These are phyloP conservation scores for Fusarium papillatum DNA, from an alignment of 2,329 filamentous ascomycete genomes.

Conservation along the genomic window DNA sequence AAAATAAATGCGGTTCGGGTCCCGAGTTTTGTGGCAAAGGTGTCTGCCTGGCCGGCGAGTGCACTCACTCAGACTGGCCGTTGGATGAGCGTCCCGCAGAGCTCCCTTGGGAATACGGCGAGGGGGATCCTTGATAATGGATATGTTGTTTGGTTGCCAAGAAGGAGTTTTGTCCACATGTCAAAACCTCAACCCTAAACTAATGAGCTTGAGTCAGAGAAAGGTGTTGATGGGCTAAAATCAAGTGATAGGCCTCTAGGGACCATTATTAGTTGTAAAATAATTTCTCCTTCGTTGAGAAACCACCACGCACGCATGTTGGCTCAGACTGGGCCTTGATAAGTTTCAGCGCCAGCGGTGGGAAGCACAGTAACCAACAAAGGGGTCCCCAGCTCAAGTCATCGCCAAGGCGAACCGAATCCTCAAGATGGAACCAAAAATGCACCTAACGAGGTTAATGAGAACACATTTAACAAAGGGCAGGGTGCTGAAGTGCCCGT, in stretches of 20 bases:
- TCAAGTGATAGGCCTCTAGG: neutral
- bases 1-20: neutral
- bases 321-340: neutral
- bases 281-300: neutral
- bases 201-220: neutral
- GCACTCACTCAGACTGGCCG: neutral
- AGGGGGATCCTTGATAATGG: neutral
- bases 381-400: neutral
- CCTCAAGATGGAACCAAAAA: neutral
- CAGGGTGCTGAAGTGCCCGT: neutral
- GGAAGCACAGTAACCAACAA: neutral
- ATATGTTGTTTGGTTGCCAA: neutral
- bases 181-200: neutral
- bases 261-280: neutral
- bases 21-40: neutral
- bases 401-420: neutral
- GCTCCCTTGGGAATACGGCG: neutral
- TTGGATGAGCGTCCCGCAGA: neutral
- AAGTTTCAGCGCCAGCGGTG: neutral
- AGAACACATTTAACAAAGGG: neutral
- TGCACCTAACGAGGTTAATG: neutral
- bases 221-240: neutral
- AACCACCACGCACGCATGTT: neutral
- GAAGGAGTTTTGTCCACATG: neutral
- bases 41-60: neutral